Base-by-base conservation (phyloP, 108 stramenopile species). In the Cyclostephanos tholiformis region DNA sequence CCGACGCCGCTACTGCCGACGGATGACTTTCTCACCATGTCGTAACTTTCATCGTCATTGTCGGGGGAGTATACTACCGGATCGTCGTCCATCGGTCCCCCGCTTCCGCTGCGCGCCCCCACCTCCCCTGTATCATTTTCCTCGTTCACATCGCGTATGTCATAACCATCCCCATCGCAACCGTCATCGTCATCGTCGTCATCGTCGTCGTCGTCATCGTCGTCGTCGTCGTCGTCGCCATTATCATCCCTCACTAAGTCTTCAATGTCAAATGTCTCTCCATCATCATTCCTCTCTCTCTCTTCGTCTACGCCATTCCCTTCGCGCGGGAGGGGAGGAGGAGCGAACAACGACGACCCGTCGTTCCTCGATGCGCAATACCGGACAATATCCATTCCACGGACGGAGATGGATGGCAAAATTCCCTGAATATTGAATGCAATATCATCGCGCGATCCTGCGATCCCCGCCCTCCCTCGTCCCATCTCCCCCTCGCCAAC, bases 331-430 rank as follows among this genome's bases (percentile, higher is more conserved):
- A n/a, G n/a, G n/a, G n/a, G n/a, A n/a, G n/a, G n/a, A n/a, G n/a
- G n/a, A n/a, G n/a, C n/a, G n/a, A n/a, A n/a, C n/a, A n/a, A n/a
- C n/a, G n/a, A n/a, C n/a, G n/a, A n/a, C 62, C 44, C 76, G 69
- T 26, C 49, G 61, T 38, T 50, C 48, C 61, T 85, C 88, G 59
- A 66, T 50, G 22, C 74, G 39, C 22, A 87, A 26, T 35, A 87
- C 77, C 22, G 56, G n/a, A 22, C 53, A 61, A 26, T 4, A 87
- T 72, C 46, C 74, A 70, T 50, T 75, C 74, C 13, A 89, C 39
- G 1, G 79, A 65, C 29, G 85, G 74, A 6, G 83, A 55, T 5
- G 86, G 86, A 3, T 63, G 65, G 48, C 86, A 89, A 71, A 89
- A 87, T 0, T 76, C 84, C 19, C 44, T 51, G 56, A 89, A 89